Evolutionary conservation across 495 filamentous ascomycete species (phyloP), one percentile per base, ranked within the genome.

Genomic region (Podospora tetraspora): DNA sequence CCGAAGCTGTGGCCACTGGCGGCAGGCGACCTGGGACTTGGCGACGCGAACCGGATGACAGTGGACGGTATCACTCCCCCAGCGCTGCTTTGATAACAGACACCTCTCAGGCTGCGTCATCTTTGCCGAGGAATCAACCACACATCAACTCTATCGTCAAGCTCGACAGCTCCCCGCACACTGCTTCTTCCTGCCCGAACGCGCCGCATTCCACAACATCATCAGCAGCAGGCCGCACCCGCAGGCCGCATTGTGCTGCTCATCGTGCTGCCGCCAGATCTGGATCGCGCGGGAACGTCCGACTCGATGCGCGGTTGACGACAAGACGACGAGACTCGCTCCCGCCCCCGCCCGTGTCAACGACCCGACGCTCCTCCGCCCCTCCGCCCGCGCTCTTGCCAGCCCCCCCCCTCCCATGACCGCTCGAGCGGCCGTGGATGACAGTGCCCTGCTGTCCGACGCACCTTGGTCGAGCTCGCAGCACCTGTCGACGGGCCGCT

Each of bases 371-470:
- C 32, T 37, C 62, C 29, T 37, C 32, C n/a, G n/a, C n/a, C n/a
- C n/a, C 22, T 52, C 22, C 62, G 30, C 29, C 19, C 23, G 29
- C n/a, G n/a, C n/a, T n/a, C n/a, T n/a, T 25, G 25, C 25, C 25
- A 25, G n/a, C n/a, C 34, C 27, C 65, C 29, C 29, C 52, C 32
- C 19, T 59, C 63, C 57, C 30, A 61, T 61, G 59, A 62, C 62
- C 63, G 29, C 52, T 62, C 32, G 29, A 61, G 65, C 37, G 57
- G 63, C 69, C 27, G 61, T 64, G 66, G 68, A 71, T 71, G 71
- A 75, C 73, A 67, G 69, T 66, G 71, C 67, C 71, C 52, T 69
- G 19, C 60, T 69, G 29, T 64, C 23, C 27, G 52, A 66, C 60
- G 56, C 61, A 63, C 19, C 52, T 59, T 19, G 57, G 27, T 32